Conservation (phyloP, 352 stramenopile species). For the Phytophthora europaea region DNA sequence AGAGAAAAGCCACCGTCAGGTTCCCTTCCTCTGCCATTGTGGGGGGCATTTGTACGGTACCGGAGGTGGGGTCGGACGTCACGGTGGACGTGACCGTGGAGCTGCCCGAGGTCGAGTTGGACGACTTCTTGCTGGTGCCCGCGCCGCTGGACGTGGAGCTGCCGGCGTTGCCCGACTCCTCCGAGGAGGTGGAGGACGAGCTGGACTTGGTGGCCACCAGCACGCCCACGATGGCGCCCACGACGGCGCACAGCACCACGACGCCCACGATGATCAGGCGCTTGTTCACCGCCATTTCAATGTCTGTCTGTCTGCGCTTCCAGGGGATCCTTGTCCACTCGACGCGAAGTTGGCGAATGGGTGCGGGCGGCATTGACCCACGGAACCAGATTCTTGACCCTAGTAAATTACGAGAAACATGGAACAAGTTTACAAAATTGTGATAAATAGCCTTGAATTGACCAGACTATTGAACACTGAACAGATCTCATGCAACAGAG, state of each 20-base stretch:
- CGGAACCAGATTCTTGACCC: background rate
- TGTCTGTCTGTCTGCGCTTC: background rate
- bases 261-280: slow-evolving; percentile 54
- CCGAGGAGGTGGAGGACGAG: slow-evolving; percentile 42
- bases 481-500: background rate
- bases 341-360: slow-evolving; percentile 28
- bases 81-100: slow-evolving; percentile 31
- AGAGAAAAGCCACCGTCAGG: slow-evolving; percentile 13
- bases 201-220: slow-evolving; percentile 49
- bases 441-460: background rate
- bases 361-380: background rate
- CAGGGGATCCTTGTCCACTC: slow-evolving; percentile 11
- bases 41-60: slow-evolving; percentile 3
- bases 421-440: background rate
- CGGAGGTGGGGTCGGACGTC: slow-evolving; percentile 41
- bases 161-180: slow-evolving; percentile 21
- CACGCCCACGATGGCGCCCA: slow-evolving; percentile 55
- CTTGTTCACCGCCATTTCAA: slow-evolving; percentile 46
- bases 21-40: background rate
- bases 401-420: background rate
- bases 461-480: slow-evolving; percentile 1
- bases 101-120: slow-evolving; percentile 10
- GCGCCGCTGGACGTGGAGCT: slow-evolving; percentile 14
- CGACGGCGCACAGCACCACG: slow-evolving; percentile 56
- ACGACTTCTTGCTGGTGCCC: slow-evolving; percentile 30